A percentile compares a stretch with the other conserved stretches of the same genome.
Conservation (phyloP, 345 rosid genomes). For the Eucalyptus cloeziana region DNA sequence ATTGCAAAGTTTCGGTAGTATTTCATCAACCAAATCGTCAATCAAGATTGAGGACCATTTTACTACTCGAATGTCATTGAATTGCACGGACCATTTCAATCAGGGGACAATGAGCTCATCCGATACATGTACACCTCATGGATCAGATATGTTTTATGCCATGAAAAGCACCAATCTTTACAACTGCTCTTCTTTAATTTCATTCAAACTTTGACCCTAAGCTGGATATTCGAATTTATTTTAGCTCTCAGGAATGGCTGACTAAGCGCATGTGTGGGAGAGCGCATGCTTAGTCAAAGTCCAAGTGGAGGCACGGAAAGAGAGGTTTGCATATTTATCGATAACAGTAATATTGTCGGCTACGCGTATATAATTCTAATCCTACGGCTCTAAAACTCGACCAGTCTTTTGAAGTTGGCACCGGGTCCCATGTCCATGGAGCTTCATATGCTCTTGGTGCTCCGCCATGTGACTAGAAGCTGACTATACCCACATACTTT, state of each 20-base stretch:
- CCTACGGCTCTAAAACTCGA: too few relatives aligned
- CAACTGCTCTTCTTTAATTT: accelerated
- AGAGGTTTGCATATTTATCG: accelerated
- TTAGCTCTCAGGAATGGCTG: accelerated
- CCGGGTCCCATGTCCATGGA: not conserved
- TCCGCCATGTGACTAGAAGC: not conserved
- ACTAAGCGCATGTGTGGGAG: accelerated
- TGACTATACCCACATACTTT: not conserved
- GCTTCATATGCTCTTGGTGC: not conserved
- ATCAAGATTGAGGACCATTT: not conserved
- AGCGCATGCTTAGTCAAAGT: accelerated
- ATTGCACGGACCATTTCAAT: accelerated
- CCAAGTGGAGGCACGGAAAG: too few relatives aligned
- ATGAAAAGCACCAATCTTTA: too few relatives aligned
- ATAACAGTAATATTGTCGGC: too few relatives aligned
- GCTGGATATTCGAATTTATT: too few relatives aligned
- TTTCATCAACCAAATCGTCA: not conserved
- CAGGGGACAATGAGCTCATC: too few relatives aligned
- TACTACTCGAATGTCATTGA: too few relatives aligned
- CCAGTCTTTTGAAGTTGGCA: not conserved
- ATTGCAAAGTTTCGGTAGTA: too few relatives aligned
- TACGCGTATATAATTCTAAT: accelerated
- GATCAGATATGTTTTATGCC: too few relatives aligned
- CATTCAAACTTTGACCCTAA: too few relatives aligned
- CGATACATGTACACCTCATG: accelerated